phyloP scores from a whole-genome alignment of 345 rosid genomes.

The Fremontodendron californicum region DNA sequence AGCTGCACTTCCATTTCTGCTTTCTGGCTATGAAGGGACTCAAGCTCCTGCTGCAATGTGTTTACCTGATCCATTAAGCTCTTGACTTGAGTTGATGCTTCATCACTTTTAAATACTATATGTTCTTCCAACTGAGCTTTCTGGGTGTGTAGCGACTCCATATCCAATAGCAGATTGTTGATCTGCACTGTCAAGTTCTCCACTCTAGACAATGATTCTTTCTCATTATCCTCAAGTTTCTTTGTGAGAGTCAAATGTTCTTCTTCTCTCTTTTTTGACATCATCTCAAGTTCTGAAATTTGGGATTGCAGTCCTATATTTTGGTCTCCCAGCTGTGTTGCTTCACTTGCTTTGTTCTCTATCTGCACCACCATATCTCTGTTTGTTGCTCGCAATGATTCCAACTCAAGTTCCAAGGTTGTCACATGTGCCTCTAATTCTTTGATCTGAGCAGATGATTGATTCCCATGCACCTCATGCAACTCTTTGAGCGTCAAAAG shows the following conservation, averaged over 20 bases:
- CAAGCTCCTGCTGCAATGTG: constrained; percentile 47
- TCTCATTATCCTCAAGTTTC: constrained; percentile 54
- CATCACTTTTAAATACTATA: constrained; percentile 41
- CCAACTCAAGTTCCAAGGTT: constrained; percentile 49
- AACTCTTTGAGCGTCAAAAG: constrained; percentile 41
- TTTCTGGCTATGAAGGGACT: constrained; percentile 44
- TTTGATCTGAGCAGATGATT: constrained; percentile 40
- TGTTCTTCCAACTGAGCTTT: constrained; percentile 64
- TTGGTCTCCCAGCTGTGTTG: constrained; percentile 41
- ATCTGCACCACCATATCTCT: constrained; percentile 43
- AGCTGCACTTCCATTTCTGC: constrained; percentile 51
- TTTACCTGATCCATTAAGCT: constrained; percentile 47
- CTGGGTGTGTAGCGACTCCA: constrained; percentile 39
- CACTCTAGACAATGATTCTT: constrained; percentile 42
- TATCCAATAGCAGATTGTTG: constrained; percentile 32
- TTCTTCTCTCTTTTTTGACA: constrained; percentile 40
- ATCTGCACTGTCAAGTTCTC: constrained; percentile 55
- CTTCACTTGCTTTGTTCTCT: constrained; percentile 44
- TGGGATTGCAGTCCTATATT: constrained; percentile 37
- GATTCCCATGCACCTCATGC: constrained; percentile 47
- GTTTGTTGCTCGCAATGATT: constrained; percentile 28
- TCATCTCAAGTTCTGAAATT: constrained; percentile 50
- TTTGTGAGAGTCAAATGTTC: constrained; percentile 46
- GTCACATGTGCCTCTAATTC: constrained; percentile 37
- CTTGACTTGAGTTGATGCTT: constrained; percentile 44